phyloP scores from a whole-genome alignment of 75 land plant genomes.

The Cupressus sempervirens region DNA sequence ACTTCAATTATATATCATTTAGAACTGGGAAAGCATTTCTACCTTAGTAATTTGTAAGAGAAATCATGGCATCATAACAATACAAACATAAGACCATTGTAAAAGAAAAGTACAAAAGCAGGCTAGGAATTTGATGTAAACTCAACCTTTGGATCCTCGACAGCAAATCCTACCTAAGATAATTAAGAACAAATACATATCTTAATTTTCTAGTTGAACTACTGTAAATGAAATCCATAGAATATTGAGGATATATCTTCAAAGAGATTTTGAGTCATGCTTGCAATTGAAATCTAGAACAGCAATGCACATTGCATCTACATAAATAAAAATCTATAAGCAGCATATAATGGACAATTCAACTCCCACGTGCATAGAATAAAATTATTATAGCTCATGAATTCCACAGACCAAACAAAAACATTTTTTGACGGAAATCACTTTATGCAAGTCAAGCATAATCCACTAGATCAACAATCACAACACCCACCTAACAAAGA shows the following conservation, averaged over 20 bases:
- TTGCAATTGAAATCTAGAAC: not conserved
- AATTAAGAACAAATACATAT: not conserved
- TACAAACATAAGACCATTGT: not conserved
- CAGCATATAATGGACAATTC: not conserved
- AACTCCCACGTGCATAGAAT: not conserved
- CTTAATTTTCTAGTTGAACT: not conserved
- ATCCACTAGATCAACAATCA: not conserved
- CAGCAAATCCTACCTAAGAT: not conserved
- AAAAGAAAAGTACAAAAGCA: not conserved
- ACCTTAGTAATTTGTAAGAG: not conserved
- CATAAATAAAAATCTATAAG: not conserved
- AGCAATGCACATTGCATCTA: not conserved
- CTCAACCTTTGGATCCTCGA: not conserved
- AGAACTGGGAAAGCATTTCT: not conserved
- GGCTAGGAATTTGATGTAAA: not conserved
- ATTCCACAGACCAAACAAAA: not conserved
- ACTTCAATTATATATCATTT: not conserved
- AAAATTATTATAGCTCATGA: not conserved
- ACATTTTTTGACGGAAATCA: not conserved
- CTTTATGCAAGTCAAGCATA: not conserved
- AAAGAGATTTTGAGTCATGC: not conserved
- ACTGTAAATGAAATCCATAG: not conserved
- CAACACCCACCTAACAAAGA: not conserved
- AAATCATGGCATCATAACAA: not conserved
- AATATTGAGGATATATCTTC: too few relatives aligned